Evolutionary conservation across 139 green algal species (phyloP).

Genomic region (Chara braunii): DNA sequence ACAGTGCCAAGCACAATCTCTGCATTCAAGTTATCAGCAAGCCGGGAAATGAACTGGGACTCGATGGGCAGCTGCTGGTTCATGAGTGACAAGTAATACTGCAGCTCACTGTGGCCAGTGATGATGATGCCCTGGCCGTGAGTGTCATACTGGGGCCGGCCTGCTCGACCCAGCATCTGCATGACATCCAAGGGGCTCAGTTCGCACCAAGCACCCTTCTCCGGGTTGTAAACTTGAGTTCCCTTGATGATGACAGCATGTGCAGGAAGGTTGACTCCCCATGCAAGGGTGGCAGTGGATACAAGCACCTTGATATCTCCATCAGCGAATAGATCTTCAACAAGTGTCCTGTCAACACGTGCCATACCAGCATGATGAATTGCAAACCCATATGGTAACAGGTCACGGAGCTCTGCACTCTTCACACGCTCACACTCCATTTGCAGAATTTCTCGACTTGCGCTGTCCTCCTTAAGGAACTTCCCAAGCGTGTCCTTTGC

Average conservation of each 20-base stretch:
- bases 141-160: conserved; percentile 89
- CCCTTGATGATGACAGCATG: conserved; percentile 99
- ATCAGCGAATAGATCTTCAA: conserved; percentile 96
- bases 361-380: conserved; percentile 96
- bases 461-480: conserved; percentile 72
- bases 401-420: conserved; percentile 71
- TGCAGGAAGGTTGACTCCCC: conserved; percentile 96
- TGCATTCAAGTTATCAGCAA: conserved; percentile 91
- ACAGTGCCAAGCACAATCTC: conserved; percentile 87
- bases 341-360: conserved; percentile 80
- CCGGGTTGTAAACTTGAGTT: conserved; percentile 93
- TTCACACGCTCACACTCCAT: conserved; percentile 78
- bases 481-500: conserved; percentile 51
- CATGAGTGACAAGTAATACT: conserved; percentile 97
- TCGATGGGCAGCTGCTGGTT: conserved; percentile 98
- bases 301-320: conserved; percentile 90
- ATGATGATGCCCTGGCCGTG: conserved; percentile 97
- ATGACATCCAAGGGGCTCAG: conserved; percentile 91
- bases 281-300: conserved; percentile 93
- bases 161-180: conserved; percentile 97
- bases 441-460: conserved; percentile 79
- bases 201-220: conserved; percentile 84
- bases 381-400: conserved; percentile 92
- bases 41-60: conserved; percentile 75
- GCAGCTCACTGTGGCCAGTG: conserved; percentile 79